phyloP scores from a whole-genome alignment of 257 asterid genomes.

The Vinca minor region DNA sequence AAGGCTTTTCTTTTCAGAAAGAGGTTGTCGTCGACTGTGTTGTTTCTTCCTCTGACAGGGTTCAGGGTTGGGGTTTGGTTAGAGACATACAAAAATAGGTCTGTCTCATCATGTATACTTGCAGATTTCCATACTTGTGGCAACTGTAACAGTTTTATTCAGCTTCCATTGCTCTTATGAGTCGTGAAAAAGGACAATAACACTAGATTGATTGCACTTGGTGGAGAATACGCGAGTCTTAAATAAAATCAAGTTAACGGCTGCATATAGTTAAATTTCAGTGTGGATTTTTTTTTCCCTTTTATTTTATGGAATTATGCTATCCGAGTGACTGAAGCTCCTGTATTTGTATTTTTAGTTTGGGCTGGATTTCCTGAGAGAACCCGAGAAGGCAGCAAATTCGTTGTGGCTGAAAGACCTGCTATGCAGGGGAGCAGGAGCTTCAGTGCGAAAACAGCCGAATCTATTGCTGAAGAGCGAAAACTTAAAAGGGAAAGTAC shows the following conservation, averaged over 20 bases:
- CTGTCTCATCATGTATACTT: not conserved
- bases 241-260: not conserved
- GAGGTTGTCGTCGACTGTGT: not conserved
- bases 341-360: constrained; percentile 31
- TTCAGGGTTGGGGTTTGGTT: not conserved
- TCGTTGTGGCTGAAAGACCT: constrained; percentile 72
- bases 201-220: not conserved
- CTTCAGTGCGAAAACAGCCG: constrained; percentile 57
- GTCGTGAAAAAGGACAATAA: not conserved
- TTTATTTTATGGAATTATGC: not conserved
- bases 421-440: constrained; percentile 41
- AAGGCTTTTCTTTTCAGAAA: not conserved
- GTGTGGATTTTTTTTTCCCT: not conserved
- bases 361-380: constrained; percentile 99
- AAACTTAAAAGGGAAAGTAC: constrained; percentile 53
- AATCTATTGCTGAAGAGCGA: constrained; percentile 69
- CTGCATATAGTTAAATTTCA: not conserved
- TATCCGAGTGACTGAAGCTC: not conserved
- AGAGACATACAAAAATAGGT: not conserved
- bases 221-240: not conserved
- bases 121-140: not conserved
- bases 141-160: not conserved
- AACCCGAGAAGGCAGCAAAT: constrained; percentile 87
- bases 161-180: not conserved
- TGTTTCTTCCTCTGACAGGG: not conserved